phyloP scores from a whole-genome alignment of 2,329 filamentous ascomycete species.

The Trichophyton equinum region DNA sequence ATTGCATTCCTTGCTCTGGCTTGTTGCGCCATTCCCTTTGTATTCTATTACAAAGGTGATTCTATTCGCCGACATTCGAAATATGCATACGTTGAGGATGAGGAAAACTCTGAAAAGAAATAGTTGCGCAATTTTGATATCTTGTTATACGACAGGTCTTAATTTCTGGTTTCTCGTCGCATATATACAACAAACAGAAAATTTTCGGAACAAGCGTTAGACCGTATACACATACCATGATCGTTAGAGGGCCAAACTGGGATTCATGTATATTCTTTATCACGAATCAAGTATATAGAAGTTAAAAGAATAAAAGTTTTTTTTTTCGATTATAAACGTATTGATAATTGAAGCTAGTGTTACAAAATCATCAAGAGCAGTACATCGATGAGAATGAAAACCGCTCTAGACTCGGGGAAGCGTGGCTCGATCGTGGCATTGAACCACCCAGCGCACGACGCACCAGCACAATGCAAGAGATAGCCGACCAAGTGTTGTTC shows the following conservation, averaged over 20 bases:
- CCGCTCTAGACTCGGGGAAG: background rate
- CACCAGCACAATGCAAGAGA: background rate
- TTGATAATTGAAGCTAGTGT: background rate
- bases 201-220: no score
- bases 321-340: background rate
- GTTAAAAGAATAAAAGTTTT: background rate
- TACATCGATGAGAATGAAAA: background rate
- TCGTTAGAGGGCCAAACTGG: background rate
- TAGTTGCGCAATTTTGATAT: background rate
- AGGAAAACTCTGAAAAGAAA: constrained; percentile 28
- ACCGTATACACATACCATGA: background rate
- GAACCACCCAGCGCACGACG: background rate
- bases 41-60: constrained; percentile 69
- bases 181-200: no score
- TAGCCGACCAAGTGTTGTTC: background rate
- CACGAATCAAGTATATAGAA: background rate
- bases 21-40: constrained; percentile 70
- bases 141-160: no score
- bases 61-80: constrained; percentile 55
- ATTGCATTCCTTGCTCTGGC: constrained; percentile 61
- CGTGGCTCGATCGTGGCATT: background rate
- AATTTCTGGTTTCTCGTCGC: no score
- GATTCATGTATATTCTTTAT: background rate
- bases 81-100: constrained; percentile 55
- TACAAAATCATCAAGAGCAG: background rate